Evolutionary conservation across 345 rosid genomes (phyloP).

Genomic region (Populus deltoides): DNA sequence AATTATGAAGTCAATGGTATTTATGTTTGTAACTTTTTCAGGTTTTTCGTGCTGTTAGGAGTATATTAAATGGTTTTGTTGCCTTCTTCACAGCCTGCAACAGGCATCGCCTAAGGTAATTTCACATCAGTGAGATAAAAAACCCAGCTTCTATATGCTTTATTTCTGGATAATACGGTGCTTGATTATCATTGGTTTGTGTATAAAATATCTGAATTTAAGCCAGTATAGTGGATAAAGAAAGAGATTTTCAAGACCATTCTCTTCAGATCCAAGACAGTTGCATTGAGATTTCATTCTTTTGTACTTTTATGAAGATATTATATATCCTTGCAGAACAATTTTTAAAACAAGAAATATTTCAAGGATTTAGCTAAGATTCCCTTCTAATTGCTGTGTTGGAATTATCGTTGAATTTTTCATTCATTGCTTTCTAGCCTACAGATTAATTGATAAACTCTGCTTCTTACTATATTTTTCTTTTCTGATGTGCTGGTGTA

Average conservation of each 20-base stretch:
- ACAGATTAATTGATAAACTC: not conserved
- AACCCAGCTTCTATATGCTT: not conserved
- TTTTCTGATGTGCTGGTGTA: slow-evolving; percentile 1
- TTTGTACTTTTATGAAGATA: not conserved
- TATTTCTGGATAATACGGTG: not conserved
- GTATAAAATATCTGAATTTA: not conserved
- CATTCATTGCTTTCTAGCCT: not conserved
- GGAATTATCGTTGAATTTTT: not conserved
- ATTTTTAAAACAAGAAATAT: not conserved
- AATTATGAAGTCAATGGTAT: slow-evolving; percentile 7
- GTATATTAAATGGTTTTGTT: slow-evolving; percentile 81
- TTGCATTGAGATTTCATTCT: not conserved
- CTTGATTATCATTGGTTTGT: not conserved
- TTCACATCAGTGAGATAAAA: not conserved
- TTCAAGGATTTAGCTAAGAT: not conserved
- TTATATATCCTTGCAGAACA: not conserved
- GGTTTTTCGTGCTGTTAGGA: slow-evolving; percentile 88
- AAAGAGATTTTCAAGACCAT: not conserved
- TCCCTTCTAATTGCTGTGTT: not conserved
- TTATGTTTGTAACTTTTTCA: slow-evolving; percentile 36
- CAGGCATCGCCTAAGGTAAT: slow-evolving; percentile 95
- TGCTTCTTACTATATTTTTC: not conserved
- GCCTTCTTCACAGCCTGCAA: slow-evolving; percentile 91
- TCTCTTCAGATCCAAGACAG: not conserved
- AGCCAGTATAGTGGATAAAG: not conserved